A percentile compares a stretch with the other conserved stretches of the same genome.
Evolutionary conservation across 2,329 filamentous ascomycete species (phyloP).

Genomic region (Trichoderma hamatum): DNA sequence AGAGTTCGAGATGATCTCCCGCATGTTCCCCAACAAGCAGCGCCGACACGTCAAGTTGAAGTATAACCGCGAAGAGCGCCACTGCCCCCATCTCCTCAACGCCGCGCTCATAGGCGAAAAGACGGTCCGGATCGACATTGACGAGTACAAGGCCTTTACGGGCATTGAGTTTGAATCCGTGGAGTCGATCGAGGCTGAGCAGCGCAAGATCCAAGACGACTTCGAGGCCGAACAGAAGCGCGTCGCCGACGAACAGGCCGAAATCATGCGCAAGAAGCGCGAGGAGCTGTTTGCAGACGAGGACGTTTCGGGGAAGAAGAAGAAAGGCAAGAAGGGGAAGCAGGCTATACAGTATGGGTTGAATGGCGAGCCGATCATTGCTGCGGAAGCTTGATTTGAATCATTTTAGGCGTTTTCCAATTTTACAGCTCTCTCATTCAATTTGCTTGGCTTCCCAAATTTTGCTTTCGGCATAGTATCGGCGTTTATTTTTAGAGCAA

Average conservation of each 20-base stretch:
- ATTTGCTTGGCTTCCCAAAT: not conserved
- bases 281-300: conserved; percentile 54
- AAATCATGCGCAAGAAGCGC: conserved; percentile 51
- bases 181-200: conserved; percentile 59
- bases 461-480: conserved; percentile 18
- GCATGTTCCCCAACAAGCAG: conserved; percentile 72
- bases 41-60: conserved; percentile 79
- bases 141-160: conserved; percentile 61
- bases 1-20: conserved; percentile 78
- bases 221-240: conserved; percentile 50
- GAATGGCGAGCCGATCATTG: conserved; percentile 42
- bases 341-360: conserved; percentile 42
- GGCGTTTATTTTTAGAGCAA: conserved; percentile 11
- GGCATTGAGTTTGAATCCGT: conserved; percentile 58
- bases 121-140: conserved; percentile 60
- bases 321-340: conserved; percentile 39
- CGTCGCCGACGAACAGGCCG: conserved; percentile 51
- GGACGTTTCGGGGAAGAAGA: conserved; percentile 36
- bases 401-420: not conserved
- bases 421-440: not conserved
- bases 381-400: conserved; percentile 30
- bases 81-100: conserved; percentile 65
- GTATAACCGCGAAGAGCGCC: conserved; percentile 77
- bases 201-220: conserved; percentile 50
- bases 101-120: conserved; percentile 64